phyloP scores from a whole-genome alignment of 1,139 yeast species.

The Yamadazyma oceani region DNA sequence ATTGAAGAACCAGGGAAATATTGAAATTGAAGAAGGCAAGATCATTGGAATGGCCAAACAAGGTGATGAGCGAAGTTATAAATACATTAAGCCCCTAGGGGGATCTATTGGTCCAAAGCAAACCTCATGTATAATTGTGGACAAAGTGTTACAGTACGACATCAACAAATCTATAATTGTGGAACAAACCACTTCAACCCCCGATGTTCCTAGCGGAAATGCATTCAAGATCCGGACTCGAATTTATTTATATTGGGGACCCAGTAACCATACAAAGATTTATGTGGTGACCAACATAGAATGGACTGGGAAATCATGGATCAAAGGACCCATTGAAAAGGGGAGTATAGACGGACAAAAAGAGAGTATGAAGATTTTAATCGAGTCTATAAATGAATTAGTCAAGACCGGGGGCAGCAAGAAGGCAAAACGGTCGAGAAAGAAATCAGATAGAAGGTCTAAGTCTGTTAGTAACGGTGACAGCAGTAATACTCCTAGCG shows the following conservation, averaged over 20 bases:
- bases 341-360: slow-evolving; percentile 92
- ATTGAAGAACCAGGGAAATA: slow-evolving; percentile 68
- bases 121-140: slow-evolving; percentile 79
- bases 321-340: slow-evolving; percentile 87
- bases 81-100: slow-evolving; percentile 75
- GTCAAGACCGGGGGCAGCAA: slow-evolving; percentile 25
- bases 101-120: slow-evolving; percentile 95
- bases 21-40: slow-evolving; percentile 53
- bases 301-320: slow-evolving; percentile 95
- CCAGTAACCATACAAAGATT: slow-evolving; percentile 63
- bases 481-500: slow-evolving; percentile 21
- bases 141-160: slow-evolving; percentile 65
- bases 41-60: slow-evolving; percentile 44
- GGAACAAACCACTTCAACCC: slow-evolving; percentile 71
- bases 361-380: slow-evolving; percentile 59
- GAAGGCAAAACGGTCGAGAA: slow-evolving; percentile 6
- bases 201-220: slow-evolving; percentile 94
- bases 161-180: slow-evolving; percentile 56
- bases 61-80: slow-evolving; percentile 54
- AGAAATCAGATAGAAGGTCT: slow-evolving; percentile 10
- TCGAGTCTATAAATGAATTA: slow-evolving; percentile 55
- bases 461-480: slow-evolving; percentile 5
- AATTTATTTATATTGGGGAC: slow-evolving; percentile 73
- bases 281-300: slow-evolving; percentile 66
- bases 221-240: slow-evolving; percentile 75